phyloP scores from a whole-genome alignment of 768 basidiomycete species.

The Dacryopinax primogenitus region DNA sequence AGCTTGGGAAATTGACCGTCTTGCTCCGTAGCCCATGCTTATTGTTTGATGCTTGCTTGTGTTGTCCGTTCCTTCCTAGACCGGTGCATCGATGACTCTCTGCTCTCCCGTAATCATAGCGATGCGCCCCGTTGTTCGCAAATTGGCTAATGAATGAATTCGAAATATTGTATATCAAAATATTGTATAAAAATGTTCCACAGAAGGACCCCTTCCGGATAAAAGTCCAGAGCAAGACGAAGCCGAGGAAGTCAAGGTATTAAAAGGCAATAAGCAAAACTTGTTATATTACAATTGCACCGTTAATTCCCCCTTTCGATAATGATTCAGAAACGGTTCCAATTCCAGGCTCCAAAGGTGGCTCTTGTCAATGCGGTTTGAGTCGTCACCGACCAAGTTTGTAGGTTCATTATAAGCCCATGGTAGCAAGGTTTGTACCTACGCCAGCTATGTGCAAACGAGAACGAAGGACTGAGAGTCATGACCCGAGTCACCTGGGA shows the following conservation, averaged over 20 bases:
- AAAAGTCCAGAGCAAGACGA: not conserved
- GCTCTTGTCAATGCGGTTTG: not conserved
- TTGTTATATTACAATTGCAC: not conserved
- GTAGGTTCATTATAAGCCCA: not conserved
- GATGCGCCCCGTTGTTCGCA: too few relatives aligned
- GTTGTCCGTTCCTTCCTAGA: not conserved
- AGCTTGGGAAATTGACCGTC: conserved; percentile 64
- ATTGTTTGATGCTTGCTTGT: not conserved
- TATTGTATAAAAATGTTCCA: not conserved
- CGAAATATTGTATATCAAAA: not conserved
- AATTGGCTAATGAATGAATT: too few relatives aligned
- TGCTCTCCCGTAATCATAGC: too few relatives aligned
- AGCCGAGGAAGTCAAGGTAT: not conserved
- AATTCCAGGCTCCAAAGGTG: not conserved
- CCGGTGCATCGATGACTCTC: not conserved
- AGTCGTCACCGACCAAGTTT: not conserved
- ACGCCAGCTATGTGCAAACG: not conserved
- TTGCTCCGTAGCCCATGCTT: conserved; percentile 44
- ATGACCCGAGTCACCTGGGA: not conserved
- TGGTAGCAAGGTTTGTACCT: not conserved
- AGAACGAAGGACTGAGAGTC: not conserved
- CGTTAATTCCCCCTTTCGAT: not conserved
- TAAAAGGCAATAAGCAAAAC: not conserved
- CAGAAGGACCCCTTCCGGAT: too few relatives aligned
- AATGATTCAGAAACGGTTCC: not conserved